phyloP scores from a whole-genome alignment of 106 monocot species.

The Hemerocallis citrina region DNA sequence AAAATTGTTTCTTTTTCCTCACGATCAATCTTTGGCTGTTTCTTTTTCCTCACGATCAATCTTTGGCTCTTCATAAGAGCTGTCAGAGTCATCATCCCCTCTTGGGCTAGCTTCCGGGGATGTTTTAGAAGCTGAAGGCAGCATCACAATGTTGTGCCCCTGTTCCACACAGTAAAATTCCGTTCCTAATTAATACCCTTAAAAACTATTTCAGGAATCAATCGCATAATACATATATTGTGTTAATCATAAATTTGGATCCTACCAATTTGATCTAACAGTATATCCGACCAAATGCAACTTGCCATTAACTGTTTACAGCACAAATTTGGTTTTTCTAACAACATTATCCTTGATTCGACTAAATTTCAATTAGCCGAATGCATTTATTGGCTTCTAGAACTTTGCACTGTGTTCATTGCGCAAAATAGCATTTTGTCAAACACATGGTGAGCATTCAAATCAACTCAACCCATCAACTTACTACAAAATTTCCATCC shows the following conservation, averaged over 20 bases:
- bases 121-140: constrained; percentile 41
- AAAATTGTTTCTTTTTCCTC: constrained; percentile 8
- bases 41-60: constrained; percentile 4
- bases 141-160: constrained; percentile 21
- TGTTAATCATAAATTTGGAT: not conserved
- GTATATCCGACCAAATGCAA: too few relatives aligned
- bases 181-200: not conserved
- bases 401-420: too few relatives aligned
- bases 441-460: too few relatives aligned
- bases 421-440: too few relatives aligned
- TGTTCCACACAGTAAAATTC: constrained; percentile 5
- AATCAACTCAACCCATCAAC: too few relatives aligned
- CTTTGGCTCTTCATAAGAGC: not conserved
- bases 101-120: constrained; percentile 24
- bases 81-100: not conserved
- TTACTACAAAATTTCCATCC: too few relatives aligned
- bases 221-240: not conserved
- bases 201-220: too few relatives aligned
- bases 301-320: too few relatives aligned
- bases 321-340: not conserved
- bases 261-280: too few relatives aligned
- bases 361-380: too few relatives aligned
- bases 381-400: too few relatives aligned
- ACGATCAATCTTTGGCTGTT: not conserved
- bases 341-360: not conserved